Evolutionary conservation across 441 rosid species (phyloP), one percentile per base, ranked within the genome.

Genomic region (Eruca vesicaria): DNA sequence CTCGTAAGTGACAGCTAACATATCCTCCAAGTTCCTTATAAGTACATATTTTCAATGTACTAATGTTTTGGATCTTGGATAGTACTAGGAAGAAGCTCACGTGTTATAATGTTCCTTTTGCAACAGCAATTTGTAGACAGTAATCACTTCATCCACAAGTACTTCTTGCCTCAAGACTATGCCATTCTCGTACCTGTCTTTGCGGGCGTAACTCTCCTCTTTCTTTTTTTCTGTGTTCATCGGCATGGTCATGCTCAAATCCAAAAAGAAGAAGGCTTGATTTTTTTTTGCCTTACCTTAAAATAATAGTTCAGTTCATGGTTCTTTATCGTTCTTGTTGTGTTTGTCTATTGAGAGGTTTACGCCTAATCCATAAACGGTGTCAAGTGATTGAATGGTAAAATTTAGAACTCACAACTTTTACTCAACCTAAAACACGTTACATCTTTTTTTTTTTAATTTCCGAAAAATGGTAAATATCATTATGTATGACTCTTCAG

Each of bases 71-170:
- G n/a, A n/a, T n/a, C n/a, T n/a, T n/a, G n/a, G n/a, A n/a, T n/a
- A n/a, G n/a, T n/a, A n/a, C n/a, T n/a, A n/a, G n/a, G n/a, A n/a
- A n/a, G n/a, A n/a, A n/a, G 6, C 64, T 61, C 21, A 76, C 3
- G 55, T 45, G 41, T 29, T 32, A 18, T 19, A 20, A 6, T n/a
- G 5, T 71, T 72, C 7, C 71, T 85, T 69, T 69, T 66, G 26
- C 93, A 95, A 32, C 93, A 95, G 97, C 98, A 96, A 62, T 95
- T 92, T 74, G 99, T 95, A 53, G 98, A 95, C 71, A 80, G 77
- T 15, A 89, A 91, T 81, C 96, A 95, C 82, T 92, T 92, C 57
- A 76, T 95, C 83, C 99, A 92, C 87, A 84, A 80, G 81, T 95
- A 92, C 81, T 92, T 95, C 81, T 83, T 91, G 59, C 89, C 98